Base-by-base conservation (phyloP, 305 asterid genomes). In the Nicotiana rustica region DNA sequence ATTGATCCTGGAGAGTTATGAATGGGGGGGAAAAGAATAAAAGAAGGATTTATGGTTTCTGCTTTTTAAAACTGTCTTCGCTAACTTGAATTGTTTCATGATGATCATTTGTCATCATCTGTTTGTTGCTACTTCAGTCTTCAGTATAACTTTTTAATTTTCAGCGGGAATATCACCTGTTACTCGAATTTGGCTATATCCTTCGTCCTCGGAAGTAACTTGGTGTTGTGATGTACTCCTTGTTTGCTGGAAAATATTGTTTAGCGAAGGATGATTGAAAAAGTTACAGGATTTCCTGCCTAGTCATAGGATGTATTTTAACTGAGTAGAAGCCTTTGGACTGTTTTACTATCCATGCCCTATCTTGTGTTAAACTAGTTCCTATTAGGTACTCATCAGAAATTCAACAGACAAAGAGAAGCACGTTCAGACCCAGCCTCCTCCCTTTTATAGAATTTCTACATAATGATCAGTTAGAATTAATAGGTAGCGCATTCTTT, bases 251-350 rank as follows among this genome's bases (percentile, higher is more conserved):
- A 71, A 71, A 12, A 3, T 21, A 71, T 71, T 44, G 19, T 71
- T 71, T 71, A 44, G 61, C 78, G 6, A 70, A 44, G 78, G 78
- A 41, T 44, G 78, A 71, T 41, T 71, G 78, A n/a, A 69, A 9
- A 60, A 71, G 1, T 7, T 6, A 71, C 19, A 13, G 19, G 19
- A 71, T 47, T 44, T 71, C 60, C 36, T 44, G 61, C 61, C 19
- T 19, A 19, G 6, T 70, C 78, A 12, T 44, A 44, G 10, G 57
- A n/a, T 41, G 10, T 18, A 69, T 21, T 41, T 69, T 38, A 69
- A n/a, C 59, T 18, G 38, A 41, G 35, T 69, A 5, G 10, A 41
- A 18, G 35, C 35, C 57, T 70, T 41, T 41, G 77, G 18, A 10
- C 31, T 70, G 57, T 69, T 10, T 69, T 41, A 70, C 18, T 41